Conservation (phyloP, 495 filamentous ascomycete genomes). For the Talaromyces adpressus region DNA sequence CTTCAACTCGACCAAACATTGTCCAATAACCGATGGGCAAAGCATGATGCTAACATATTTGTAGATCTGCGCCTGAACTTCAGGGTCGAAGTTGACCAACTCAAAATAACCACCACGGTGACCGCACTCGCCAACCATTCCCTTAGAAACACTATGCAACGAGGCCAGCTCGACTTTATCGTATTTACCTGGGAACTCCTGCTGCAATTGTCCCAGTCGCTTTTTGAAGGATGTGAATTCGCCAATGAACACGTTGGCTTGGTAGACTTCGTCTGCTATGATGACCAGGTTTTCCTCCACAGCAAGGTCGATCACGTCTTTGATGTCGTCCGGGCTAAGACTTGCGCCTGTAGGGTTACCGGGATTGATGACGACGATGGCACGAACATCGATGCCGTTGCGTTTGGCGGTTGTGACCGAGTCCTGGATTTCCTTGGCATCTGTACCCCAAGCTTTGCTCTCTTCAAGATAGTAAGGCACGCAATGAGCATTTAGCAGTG, state of each 20-base stretch:
- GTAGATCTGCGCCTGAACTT: constrained; percentile 90
- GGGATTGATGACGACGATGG: constrained; percentile 95
- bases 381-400: constrained; percentile 76
- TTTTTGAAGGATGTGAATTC: constrained; percentile 94
- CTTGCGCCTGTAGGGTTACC: constrained; percentile 94
- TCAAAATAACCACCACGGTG: constrained; percentile 98
- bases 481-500: constrained; percentile 75
- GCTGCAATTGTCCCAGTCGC: constrained; percentile 75
- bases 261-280: constrained; percentile 96
- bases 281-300: constrained; percentile 80
- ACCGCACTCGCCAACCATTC: constrained; percentile 97
- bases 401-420: constrained; percentile 63
- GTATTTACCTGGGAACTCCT: constrained; percentile 64
- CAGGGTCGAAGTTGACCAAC: constrained; percentile 76
- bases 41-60: constrained; percentile 95
- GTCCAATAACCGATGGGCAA: constrained; percentile 89
- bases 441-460: constrained; percentile 75
- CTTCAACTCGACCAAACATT: constrained; percentile 95
- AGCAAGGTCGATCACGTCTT: constrained; percentile 74
- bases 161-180: constrained; percentile 82
- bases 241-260: constrained; percentile 94
- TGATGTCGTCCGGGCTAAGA: constrained; percentile 69
- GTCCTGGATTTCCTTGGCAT: constrained; percentile 64
- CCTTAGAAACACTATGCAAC: constrained; percentile 83
- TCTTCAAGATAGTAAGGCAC: constrained; percentile 94